Base-by-base conservation (phyloP, 2,329 filamentous ascomycete genomes). In the Botryotinia globosa region DNA sequence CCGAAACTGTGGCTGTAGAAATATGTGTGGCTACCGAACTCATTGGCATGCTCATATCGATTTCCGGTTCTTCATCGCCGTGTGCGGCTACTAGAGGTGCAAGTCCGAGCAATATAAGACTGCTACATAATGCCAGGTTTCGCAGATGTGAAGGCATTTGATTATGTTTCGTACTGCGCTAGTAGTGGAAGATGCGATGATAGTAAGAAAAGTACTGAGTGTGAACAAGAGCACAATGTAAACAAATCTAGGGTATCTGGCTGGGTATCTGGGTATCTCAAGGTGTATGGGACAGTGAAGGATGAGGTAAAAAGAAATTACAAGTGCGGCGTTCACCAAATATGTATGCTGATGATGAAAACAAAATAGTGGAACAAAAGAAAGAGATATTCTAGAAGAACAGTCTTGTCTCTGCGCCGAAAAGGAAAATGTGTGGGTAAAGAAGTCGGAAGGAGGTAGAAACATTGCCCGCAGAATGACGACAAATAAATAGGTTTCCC, bases 21-120 rank as follows among this genome's bases (percentile, higher is more conserved):
- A 45, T 45, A 16, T 72, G 67, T 34, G 73, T 70, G 37, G 74
- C 72, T 29, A 68, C 63, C 10, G 59, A 44, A 44, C 37, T 66
- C 42, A 67, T 67, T n/a, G 66, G 63, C 56, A 74, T 71, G 37
- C 58, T 14, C 72, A 74, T 74, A 69, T 71, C 74, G 79, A 80
- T 81, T 72, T 77, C 80, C 34, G 75, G 77, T 56, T 77, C 80
- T 69, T 78, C 72, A 42, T 74, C 69, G 25, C 73, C 62, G 61
- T 74, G 73, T 61, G 74, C 73, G n/a, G 72, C 48, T 48, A 65
- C 65, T 16, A 72, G 16, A 45, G 69, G 66, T 32, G 68, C 39
- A n/a, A 74, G 63, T 22, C 65, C 65, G 44, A 75, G 72, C 73
- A 75, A 69, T 56, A 71, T 51, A 25, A 65, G n/a, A 67, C 67